A percentile compares a stretch with the other conserved stretches of the same genome.
phyloP scores from a whole-genome alignment of 1,284 basidiomycete genomes.

The Phellinidium pouzarii region DNA sequence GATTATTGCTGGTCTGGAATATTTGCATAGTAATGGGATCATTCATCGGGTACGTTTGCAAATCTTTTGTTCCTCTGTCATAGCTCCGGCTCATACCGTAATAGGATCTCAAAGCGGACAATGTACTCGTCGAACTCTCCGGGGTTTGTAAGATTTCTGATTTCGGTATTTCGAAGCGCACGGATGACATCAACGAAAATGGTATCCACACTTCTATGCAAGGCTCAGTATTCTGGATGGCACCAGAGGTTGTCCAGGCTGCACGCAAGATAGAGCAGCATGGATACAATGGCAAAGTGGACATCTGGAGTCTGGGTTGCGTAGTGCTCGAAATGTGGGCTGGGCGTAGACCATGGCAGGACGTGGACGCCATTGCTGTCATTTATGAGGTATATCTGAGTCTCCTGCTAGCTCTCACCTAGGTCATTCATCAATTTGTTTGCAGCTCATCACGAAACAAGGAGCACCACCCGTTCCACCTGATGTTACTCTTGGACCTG shows the following conservation, averaged over 20 bases:
- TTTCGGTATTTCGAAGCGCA: conserved; percentile 94
- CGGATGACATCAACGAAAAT: conserved; percentile 79
- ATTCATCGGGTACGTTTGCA: conserved; percentile 70
- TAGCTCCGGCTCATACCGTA: conserved; percentile 12
- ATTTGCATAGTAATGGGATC: conserved; percentile 88
- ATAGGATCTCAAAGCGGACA: conserved; percentile 96
- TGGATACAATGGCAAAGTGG: conserved; percentile 92
- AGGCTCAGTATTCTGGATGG: conserved; percentile 99
- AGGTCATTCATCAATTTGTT: conserved; percentile 2
- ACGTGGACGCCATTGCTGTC: conserved; percentile 84
- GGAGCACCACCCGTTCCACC: conserved; percentile 85
- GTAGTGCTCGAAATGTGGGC: conserved; percentile 98
- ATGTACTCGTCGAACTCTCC: conserved; percentile 90
- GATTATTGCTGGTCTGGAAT: conserved; percentile 88
- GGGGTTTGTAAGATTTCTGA: conserved; percentile 98
- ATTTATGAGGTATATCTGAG: conserved; percentile 77
- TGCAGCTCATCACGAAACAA: conserved; percentile 74
- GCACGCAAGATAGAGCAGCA: conserved; percentile 51
- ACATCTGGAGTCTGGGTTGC: conserved; percentile 98
- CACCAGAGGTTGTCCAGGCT: conserved; percentile 89
- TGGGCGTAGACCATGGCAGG: conserved; percentile 88
- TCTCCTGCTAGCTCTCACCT: conserved; percentile 5
- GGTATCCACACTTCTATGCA: conserved; percentile 85
- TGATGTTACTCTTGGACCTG: conserved; percentile 67
- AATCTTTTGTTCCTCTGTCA: conserved; percentile 1